These are phyloP conservation scores for Blepharisma stoltei DNA, from an alignment of 73 alveolate species.

Conservation along the genomic window DNA sequence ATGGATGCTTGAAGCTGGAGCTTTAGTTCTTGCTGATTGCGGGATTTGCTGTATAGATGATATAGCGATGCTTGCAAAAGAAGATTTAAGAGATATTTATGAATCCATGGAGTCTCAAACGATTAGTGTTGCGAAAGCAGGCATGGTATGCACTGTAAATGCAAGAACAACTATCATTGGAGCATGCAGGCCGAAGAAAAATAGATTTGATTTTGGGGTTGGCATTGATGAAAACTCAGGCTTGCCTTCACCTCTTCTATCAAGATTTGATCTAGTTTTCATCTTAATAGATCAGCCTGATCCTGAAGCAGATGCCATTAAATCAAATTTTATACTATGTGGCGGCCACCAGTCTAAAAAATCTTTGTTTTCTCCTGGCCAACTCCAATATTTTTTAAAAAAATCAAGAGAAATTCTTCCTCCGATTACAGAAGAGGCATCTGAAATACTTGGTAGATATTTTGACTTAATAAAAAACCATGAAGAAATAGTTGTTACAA, in stretches of 20 bases:
- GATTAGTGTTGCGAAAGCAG: slow-evolving; percentile 74
- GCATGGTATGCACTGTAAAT: slow-evolving; percentile 67
- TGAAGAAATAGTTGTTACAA: slow-evolving; percentile 46
- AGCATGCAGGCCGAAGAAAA: slow-evolving; percentile 62
- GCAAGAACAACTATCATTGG: slow-evolving; percentile 77
- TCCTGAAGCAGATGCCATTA: slow-evolving; percentile 53
- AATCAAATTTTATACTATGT: slow-evolving; percentile 51
- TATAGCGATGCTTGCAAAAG: slow-evolving; percentile 55
- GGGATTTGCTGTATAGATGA: slow-evolving; percentile 95
- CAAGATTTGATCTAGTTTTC: slow-evolving; percentile 76
- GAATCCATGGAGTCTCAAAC: slow-evolving; percentile 86
- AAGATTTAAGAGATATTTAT: slow-evolving; percentile 62
- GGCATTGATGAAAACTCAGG: slow-evolving; percentile 60
- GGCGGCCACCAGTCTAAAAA: slow-evolving; percentile 32
- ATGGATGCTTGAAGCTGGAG: slow-evolving; percentile 87
- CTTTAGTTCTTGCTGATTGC: slow-evolving; percentile 77
- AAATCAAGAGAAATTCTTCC: slow-evolving; percentile 60
- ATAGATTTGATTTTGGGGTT: slow-evolving; percentile 49
- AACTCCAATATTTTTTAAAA: slow-evolving; percentile 43
- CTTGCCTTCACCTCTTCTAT: slow-evolving; percentile 54
- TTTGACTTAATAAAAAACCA: slow-evolving; percentile 45
- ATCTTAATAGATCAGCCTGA: slow-evolving; percentile 61
- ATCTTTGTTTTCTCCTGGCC: slow-evolving; percentile 45
- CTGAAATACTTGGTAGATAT: slow-evolving; percentile 46
- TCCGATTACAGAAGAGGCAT: slow-evolving; percentile 57